phyloP scores from a whole-genome alignment of 768 basidiomycete species.

The Naganishia kalamii region DNA sequence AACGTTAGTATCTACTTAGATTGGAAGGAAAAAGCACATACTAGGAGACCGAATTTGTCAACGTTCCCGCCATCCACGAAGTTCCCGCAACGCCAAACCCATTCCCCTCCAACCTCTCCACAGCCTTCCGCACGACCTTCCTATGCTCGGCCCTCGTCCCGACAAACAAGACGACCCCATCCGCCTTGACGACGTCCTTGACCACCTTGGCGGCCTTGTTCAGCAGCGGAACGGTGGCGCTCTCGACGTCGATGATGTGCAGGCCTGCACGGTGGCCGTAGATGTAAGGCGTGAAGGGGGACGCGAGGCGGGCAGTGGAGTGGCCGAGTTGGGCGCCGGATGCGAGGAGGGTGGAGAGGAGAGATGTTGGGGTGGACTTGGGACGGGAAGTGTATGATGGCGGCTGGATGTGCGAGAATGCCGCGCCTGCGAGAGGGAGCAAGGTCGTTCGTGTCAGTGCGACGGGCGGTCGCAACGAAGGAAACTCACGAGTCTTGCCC shows the following conservation, averaged over 20 bases:
- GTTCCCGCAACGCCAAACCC: constrained; percentile 73
- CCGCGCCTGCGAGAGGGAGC: constrained; percentile 13
- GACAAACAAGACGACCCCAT: constrained; percentile 81
- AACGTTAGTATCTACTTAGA: background rate
- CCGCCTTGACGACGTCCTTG: constrained; percentile 68
- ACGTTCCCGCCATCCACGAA: constrained; percentile 88
- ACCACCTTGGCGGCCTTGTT: constrained; percentile 84
- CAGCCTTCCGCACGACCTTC: constrained; percentile 67
- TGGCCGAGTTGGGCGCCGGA: constrained; percentile 93
- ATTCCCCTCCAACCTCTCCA: constrained; percentile 68
- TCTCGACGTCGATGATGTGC: constrained; percentile 89
- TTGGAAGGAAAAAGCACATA: constrained; percentile 27
- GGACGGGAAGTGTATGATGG: constrained; percentile 23
- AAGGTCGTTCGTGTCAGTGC: background rate
- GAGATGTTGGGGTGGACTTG: constrained; percentile 48
- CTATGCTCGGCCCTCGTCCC: constrained; percentile 61
- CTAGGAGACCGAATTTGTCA: constrained; percentile 63
- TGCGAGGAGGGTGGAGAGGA: constrained; percentile 78
- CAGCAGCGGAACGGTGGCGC: constrained; percentile 73
- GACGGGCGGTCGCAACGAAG: background rate
- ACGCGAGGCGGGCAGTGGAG: constrained; percentile 64
- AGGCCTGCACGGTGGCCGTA: constrained; percentile 85
- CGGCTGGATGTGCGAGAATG: constrained; percentile 25
- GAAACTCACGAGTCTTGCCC: constrained; percentile 26
- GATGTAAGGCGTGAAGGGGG: constrained; percentile 86